Conservation (phyloP, 139 green algal species). For the Desmodesmus armatus region DNA sequence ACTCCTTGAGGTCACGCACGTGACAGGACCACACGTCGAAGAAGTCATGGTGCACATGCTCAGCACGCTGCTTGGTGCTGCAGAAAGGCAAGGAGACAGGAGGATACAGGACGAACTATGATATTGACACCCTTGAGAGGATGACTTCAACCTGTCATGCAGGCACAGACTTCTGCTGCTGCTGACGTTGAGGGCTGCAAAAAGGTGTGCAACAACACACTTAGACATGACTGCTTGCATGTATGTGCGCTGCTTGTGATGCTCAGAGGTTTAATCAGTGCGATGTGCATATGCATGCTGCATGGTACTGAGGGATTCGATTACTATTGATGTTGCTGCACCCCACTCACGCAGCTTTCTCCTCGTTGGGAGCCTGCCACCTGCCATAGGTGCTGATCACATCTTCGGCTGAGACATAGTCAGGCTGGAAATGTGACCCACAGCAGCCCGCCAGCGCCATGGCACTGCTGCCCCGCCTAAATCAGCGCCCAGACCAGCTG, state of each 20-base stretch:
- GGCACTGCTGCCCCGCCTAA: too few relatives aligned
- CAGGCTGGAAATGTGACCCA: constrained; percentile 2
- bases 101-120: too few relatives aligned
- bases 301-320: background rate
- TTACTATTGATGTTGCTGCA: background rate
- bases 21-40: constrained; percentile 49
- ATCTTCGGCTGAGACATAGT: background rate
- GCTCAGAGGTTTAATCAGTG: too few relatives aligned
- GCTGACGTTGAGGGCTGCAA: too few relatives aligned
- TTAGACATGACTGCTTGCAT: too few relatives aligned
- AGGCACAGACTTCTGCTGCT: too few relatives aligned
- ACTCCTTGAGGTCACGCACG: constrained; percentile 54
- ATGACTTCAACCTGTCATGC: too few relatives aligned
- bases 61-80: background rate
- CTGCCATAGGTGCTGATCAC: constrained; percentile 24
- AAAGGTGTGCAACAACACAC: too few relatives aligned
- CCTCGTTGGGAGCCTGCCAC: constrained; percentile 30
- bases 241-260: too few relatives aligned
- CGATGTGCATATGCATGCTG: too few relatives aligned
- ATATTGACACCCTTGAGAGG: too few relatives aligned
- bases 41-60: constrained; percentile 54
- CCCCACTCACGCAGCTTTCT: constrained; percentile 24
- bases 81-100: background rate
- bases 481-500: too few relatives aligned
- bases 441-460: background rate